These are phyloP conservation scores for Aspergillus novofumigatus DNA, from an alignment of 2,329 filamentous ascomycete genomes.

Conservation along the genomic window DNA sequence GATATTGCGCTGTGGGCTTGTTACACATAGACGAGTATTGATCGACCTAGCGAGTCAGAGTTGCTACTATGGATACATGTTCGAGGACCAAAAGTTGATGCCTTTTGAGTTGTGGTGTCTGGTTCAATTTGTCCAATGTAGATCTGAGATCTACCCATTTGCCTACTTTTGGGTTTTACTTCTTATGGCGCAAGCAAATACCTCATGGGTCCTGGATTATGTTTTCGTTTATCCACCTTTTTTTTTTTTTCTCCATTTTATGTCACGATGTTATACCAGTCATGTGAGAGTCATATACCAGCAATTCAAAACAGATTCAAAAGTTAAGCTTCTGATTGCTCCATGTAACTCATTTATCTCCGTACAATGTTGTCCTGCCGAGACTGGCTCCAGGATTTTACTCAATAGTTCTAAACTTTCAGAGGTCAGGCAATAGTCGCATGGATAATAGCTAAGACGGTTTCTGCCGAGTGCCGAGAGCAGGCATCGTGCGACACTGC, in stretches of 20 bases:
- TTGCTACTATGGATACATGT: background rate
- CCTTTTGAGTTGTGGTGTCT: slow-evolving; percentile 5
- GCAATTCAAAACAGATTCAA: background rate
- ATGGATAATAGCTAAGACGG: background rate
- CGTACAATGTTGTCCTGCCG: too few relatives aligned
- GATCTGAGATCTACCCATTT: background rate
- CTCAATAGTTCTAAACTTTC: background rate
- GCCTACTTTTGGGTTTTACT: background rate
- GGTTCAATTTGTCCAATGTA: background rate
- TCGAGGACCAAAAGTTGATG: slow-evolving; percentile 16
- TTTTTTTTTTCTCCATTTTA: slow-evolving; percentile 10
- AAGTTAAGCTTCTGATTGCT: background rate
- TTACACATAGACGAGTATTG: slow-evolving; percentile 11
- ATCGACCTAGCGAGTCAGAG: background rate
- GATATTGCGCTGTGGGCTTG: background rate
- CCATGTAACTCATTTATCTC: background rate
- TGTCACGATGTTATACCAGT: background rate
- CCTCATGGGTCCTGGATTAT: background rate
- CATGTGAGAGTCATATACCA: background rate
- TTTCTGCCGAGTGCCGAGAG: background rate
- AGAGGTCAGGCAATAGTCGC: background rate
- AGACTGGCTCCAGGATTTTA: background rate
- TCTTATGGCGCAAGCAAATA: background rate
- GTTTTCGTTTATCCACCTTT: background rate
- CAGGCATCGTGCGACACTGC: background rate